Percentiles rank a stretch among this genome's conserved stretches.
Conservation (phyloP, 192 early-diverging fungal genomes). For the Coemansia sp. region DNA sequence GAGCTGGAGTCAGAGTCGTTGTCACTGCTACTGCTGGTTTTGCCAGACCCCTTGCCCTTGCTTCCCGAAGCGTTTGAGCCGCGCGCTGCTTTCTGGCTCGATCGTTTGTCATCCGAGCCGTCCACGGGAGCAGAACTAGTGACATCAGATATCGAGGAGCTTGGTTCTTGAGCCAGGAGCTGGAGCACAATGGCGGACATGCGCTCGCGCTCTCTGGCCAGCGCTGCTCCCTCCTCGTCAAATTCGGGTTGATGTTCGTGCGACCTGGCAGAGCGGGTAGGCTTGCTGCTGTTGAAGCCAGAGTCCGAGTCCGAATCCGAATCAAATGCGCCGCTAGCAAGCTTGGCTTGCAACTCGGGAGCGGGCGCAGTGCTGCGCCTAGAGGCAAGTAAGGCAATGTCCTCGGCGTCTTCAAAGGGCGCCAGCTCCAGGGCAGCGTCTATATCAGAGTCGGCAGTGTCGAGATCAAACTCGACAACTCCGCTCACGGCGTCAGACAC, state of each 20-base stretch:
- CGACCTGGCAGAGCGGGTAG: neutral
- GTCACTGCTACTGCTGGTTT: slow-evolving; percentile 3
- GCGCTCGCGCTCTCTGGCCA: slow-evolving; percentile 42
- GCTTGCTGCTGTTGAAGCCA: neutral
- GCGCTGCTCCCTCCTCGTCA: slow-evolving; percentile 17
- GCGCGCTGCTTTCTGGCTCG: neutral
- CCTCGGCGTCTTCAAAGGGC: slow-evolving; percentile 40
- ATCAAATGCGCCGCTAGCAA: slow-evolving; percentile 45
- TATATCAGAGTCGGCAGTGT: neutral
- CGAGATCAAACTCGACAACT: neutral
- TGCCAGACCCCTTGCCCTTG: slow-evolving; percentile 2
- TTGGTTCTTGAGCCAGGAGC: slow-evolving; percentile 12
- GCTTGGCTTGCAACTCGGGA: slow-evolving; percentile 44
- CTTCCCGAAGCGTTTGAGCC: neutral
- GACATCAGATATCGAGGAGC: neutral
- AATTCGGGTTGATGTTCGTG: neutral
- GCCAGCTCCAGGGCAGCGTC: slow-evolving; percentile 9
- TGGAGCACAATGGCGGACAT: slow-evolving; percentile 26
- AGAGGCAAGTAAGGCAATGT: slow-evolving; percentile 30
- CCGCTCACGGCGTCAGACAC: neutral
- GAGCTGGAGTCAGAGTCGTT: slow-evolving; percentile 5
- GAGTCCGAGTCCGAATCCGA: slow-evolving; percentile 34
- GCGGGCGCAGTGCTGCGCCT: slow-evolving; percentile 5
- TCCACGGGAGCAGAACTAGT: neutral
- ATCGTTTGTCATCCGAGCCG: slow-evolving; percentile 6